A percentile compares a stretch with the other conserved stretches of the same genome.
These are phyloP conservation scores for Elsinoe fawcettii DNA, from an alignment of 2,329 filamentous ascomycete genomes.

Conservation along the genomic window DNA sequence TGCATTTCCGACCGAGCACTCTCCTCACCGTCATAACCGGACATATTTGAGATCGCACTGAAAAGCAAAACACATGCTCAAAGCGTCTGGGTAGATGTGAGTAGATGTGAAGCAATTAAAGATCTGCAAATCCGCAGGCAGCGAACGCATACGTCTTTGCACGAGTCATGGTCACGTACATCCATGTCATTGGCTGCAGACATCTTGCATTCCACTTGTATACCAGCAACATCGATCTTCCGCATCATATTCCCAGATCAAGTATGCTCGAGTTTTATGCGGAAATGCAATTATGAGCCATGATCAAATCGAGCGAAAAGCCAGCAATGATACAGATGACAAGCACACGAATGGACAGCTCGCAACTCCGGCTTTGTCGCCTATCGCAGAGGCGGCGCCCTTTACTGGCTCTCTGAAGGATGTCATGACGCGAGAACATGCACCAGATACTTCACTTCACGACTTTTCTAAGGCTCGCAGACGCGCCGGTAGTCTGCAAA, in stretches of 20 bases:
- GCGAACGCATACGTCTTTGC: conserved; percentile 1
- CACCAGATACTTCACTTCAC: not conserved
- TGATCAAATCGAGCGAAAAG: not conserved
- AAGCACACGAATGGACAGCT: conserved; percentile 20
- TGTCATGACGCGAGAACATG: not conserved
- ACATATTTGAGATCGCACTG: conserved; percentile 28
- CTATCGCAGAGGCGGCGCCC: conserved; percentile 24
- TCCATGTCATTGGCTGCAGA: conserved; percentile 13
- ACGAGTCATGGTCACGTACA: conserved; percentile 7
- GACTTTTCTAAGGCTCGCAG: not conserved
- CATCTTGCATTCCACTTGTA: conserved; percentile 7
- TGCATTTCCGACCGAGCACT: not conserved
- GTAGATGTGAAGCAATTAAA: not conserved
- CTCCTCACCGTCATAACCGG: conserved; percentile 38
- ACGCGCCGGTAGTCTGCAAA: not conserved
- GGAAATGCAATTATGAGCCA: conserved; percentile 8
- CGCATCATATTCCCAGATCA: not conserved
- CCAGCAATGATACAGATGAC: not conserved
- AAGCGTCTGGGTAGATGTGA: too few species aligned
- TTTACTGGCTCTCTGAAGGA: not conserved
- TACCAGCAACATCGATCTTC: not conserved
- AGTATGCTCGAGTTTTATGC: not conserved
- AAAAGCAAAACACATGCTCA: not conserved
- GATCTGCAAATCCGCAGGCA: not conserved
- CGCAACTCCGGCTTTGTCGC: conserved; percentile 25